A percentile compares a stretch with the other conserved stretches of the same genome.
Evolutionary conservation across 306 rosid species (phyloP).

Genomic region (Sindora glabra): DNA sequence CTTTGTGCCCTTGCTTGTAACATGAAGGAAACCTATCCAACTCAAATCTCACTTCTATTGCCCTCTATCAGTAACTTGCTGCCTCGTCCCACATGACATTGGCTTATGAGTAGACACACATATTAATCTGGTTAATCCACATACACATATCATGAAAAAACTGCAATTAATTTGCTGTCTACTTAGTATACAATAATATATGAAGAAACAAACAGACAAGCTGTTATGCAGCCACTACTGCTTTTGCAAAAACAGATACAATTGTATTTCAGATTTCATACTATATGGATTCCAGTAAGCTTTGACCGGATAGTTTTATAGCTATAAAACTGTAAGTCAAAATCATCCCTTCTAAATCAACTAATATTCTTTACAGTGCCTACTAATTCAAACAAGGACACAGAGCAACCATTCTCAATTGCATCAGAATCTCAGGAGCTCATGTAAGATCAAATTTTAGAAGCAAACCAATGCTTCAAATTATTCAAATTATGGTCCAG

Average conservation of each 20-base stretch:
- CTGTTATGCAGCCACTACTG: background rate
- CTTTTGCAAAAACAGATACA: background rate
- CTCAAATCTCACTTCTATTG: background rate
- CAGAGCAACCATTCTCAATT: background rate
- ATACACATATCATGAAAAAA: too few relatives aligned
- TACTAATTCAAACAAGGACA: background rate
- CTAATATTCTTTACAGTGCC: background rate
- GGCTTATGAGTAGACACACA: too few relatives aligned
- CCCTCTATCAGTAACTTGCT: background rate
- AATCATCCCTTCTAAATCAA: background rate
- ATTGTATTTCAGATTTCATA: background rate
- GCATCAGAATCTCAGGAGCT: background rate
- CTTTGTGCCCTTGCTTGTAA: background rate
- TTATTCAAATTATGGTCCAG: background rate
- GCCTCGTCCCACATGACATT: too few relatives aligned
- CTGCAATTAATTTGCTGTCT: too few relatives aligned
- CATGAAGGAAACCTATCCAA: background rate
- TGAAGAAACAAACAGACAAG: background rate
- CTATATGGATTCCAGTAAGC: background rate
- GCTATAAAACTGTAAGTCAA: background rate
- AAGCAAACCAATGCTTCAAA: background rate
- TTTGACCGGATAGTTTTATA: background rate
- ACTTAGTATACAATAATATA: too few relatives aligned
- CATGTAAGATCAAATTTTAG: background rate
- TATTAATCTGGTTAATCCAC: too few relatives aligned